phyloP scores from a whole-genome alignment of 1,284 basidiomycete genomes.

The Thecaphora frezii region DNA sequence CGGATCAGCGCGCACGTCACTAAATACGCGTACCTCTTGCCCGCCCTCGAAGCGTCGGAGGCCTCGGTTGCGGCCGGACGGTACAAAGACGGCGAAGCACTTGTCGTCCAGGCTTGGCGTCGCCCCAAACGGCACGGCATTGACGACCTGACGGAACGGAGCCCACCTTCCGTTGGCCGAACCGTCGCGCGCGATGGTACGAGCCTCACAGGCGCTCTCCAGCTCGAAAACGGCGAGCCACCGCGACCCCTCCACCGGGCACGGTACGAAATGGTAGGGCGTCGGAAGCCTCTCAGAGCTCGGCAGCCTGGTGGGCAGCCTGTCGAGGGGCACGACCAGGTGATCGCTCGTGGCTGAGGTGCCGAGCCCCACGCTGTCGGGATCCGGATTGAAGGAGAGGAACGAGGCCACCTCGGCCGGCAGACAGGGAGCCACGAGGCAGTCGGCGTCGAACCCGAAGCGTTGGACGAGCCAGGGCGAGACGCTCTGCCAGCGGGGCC shows the following conservation, averaged over 20 bases:
- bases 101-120: constrained; percentile 3
- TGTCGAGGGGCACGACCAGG: too few relatives aligned
- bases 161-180: neutral
- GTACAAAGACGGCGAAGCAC: neutral
- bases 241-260: neutral
- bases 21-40: neutral
- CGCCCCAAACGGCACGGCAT: neutral
- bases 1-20: neutral
- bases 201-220: neutral
- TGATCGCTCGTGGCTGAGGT: neutral
- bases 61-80: neutral
- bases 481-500: too few relatives aligned
- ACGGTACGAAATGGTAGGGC: neutral
- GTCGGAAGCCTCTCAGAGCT: too few relatives aligned
- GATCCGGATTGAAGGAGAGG: neutral
- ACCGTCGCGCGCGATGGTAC: neutral
- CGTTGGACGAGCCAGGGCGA: too few relatives aligned
- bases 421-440: neutral
- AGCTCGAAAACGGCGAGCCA: neutral
- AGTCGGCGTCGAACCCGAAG: neutral
- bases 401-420: neutral
- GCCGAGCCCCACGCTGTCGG: neutral
- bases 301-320: too few relatives aligned
- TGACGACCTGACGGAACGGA: neutral
- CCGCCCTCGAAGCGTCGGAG: neutral